Evolutionary conservation across 306 rosid genomes (phyloP).

Genomic region (Canavalia ensiformis): DNA sequence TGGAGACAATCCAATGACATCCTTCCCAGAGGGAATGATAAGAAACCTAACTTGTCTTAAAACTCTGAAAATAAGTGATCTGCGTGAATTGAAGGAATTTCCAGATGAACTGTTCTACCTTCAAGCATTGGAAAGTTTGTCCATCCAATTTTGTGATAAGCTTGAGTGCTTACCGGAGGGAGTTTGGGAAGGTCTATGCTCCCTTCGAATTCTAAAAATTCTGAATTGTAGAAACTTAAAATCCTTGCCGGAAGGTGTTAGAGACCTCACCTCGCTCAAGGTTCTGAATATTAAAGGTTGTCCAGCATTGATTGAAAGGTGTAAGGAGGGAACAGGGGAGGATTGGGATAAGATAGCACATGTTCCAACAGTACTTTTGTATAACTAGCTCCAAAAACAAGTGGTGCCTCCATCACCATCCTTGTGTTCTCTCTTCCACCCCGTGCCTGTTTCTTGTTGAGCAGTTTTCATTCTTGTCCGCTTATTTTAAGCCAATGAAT

Average conservation of each 20-base stretch:
- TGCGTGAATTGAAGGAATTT: slow-evolving; percentile 9
- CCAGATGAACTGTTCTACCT: background rate
- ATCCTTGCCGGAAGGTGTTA: slow-evolving; percentile 13
- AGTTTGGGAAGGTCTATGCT: background rate
- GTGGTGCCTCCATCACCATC: too few species aligned
- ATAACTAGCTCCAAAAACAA: too few species aligned
- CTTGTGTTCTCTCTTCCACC: too few species aligned
- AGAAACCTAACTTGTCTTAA: background rate
- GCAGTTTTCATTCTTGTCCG: too few species aligned
- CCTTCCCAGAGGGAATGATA: slow-evolving; percentile 8
- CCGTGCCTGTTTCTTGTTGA: too few species aligned
- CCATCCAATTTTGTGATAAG: background rate
- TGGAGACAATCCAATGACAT: background rate
- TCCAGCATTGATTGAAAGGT: background rate
- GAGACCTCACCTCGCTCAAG: slow-evolving; percentile 4
- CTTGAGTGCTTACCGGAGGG: slow-evolving; percentile 6
- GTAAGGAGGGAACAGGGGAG: background rate
- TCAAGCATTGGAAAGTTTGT: background rate
- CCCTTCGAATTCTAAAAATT: background rate
- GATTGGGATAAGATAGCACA: slow-evolving; percentile 1
- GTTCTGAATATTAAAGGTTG: background rate
- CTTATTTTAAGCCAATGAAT: background rate
- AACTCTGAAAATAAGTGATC: background rate
- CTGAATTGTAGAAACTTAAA: background rate
- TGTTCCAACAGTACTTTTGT: background rate